phyloP scores from a whole-genome alignment of 1,139 yeast genomes.

The Insectozyma bohioensis region DNA sequence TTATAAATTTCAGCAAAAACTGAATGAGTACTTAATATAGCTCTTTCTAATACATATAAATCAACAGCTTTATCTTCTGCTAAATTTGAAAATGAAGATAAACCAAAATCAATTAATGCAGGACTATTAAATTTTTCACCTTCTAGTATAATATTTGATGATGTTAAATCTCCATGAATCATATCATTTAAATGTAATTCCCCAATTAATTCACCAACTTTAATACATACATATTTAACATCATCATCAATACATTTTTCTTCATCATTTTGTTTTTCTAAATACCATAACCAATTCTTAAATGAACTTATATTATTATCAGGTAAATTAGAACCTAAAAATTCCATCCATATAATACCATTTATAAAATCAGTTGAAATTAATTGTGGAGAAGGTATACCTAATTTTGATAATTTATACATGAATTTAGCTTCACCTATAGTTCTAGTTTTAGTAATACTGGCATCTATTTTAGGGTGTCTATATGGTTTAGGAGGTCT shows the following conservation, averaged over 20 bases:
- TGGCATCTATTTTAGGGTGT: conserved; percentile 77
- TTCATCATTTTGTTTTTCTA: conserved; percentile 35
- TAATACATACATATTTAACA: conserved; percentile 42
- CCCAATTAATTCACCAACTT: conserved; percentile 73
- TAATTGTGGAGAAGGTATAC: conserved; percentile 66
- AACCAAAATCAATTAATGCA: conserved; percentile 85
- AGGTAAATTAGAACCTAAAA: conserved; percentile 52
- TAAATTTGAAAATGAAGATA: conserved; percentile 71
- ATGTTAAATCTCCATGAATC: conserved; percentile 93
- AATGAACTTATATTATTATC: conserved; percentile 56
- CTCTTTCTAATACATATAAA: conserved; percentile 88
- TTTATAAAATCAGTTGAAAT: conserved; percentile 70
- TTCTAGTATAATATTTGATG: conserved; percentile 76
- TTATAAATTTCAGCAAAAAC: conserved; percentile 62
- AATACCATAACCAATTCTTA: conserved; percentile 71
- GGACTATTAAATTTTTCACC: conserved; percentile 33
- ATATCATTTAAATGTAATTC: conserved; percentile 72
- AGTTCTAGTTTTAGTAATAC: conserved; percentile 77
- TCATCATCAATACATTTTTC: conserved; percentile 27
- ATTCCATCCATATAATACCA: conserved; percentile 91
- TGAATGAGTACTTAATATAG: conserved; percentile 89
- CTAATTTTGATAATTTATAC: conserved; percentile 54
- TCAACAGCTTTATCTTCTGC: conserved; percentile 97
- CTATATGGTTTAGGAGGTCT: conserved; percentile 89
- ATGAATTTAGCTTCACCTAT: conserved; percentile 80